Percentiles rank a stretch among this genome's conserved stretches.
Evolutionary conservation across 2,329 filamentous ascomycete genomes (phyloP).

Genomic region (Stagonosporopsis chrysanthemi): DNA sequence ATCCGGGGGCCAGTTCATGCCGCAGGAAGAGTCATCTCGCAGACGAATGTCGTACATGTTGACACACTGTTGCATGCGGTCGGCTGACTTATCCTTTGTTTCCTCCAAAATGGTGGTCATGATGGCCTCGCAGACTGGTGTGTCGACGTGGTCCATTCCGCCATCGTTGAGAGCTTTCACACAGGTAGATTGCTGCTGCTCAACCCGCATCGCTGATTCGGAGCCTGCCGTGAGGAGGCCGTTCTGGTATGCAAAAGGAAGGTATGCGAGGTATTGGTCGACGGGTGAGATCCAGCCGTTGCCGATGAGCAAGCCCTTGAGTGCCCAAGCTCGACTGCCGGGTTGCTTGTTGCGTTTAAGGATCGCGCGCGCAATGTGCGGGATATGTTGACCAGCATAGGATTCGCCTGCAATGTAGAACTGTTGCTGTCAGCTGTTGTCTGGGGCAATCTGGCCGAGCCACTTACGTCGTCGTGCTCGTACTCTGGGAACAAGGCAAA

Average conservation of each 20-base stretch:
- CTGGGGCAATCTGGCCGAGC: not conserved
- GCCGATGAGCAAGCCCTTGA: slow-evolving; percentile 88
- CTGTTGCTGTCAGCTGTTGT: slow-evolving; percentile 57
- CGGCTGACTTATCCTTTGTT: slow-evolving; percentile 64
- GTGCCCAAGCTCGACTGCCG: slow-evolving; percentile 70
- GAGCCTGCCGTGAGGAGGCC: slow-evolving; percentile 74
- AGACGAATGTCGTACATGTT: slow-evolving; percentile 99
- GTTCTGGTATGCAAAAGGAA: slow-evolving; percentile 80
- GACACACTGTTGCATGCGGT: slow-evolving; percentile 68
- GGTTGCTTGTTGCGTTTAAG: slow-evolving; percentile 78
- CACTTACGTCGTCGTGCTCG: slow-evolving; percentile 84
- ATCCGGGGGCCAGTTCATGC: slow-evolving; percentile 98
- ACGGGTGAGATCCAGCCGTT: slow-evolving; percentile 95
- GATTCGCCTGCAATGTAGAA: slow-evolving; percentile 96
- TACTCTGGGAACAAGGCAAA: slow-evolving; percentile 92
- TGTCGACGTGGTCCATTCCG: slow-evolving; percentile 69
- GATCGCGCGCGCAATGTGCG: slow-evolving; percentile 93
- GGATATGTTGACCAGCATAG: slow-evolving; percentile 95
- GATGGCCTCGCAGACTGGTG: slow-evolving; percentile 75
- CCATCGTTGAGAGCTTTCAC: slow-evolving; percentile 66
- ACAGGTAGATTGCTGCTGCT: slow-evolving; percentile 74
- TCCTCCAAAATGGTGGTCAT: slow-evolving; percentile 74
- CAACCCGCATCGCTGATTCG: slow-evolving; percentile 68
- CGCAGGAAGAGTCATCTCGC: slow-evolving; percentile 81
- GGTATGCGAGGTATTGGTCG: slow-evolving; percentile 89